A percentile compares a stretch with the other conserved stretches of the same genome.
phyloP scores from a whole-genome alignment of 352 stramenopile genomes.

The Peronosclerospora sorghi region DNA sequence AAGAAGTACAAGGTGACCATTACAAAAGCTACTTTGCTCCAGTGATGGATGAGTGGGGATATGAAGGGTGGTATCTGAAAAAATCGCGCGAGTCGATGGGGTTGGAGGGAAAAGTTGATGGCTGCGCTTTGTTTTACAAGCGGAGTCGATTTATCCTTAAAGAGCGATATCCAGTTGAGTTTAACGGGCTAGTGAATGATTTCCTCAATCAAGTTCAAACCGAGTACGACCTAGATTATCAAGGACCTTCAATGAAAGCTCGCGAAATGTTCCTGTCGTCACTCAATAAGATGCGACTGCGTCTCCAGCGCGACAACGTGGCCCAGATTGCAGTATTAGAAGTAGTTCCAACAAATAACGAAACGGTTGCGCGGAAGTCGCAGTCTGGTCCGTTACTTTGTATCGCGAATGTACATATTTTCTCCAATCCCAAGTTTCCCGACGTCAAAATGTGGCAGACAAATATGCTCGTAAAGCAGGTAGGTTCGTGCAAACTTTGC shows the following conservation, averaged over 20 bases:
- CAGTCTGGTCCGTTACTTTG: constrained; percentile 78
- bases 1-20: constrained; percentile 97
- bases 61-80: constrained; percentile 96
- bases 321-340: constrained; percentile 96
- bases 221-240: constrained; percentile 72
- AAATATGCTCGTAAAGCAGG: constrained; percentile 78
- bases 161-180: constrained; percentile 92
- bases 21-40: constrained; percentile 96
- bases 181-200: constrained; percentile 90
- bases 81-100: constrained; percentile 98
- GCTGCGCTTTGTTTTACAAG: constrained; percentile 98
- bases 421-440: constrained; percentile 96
- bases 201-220: constrained; percentile 59
- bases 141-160: constrained; percentile 81
- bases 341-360: constrained; percentile 76
- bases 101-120: constrained; percentile 94
- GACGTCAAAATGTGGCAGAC: constrained; percentile 99
- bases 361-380: constrained; percentile 35
- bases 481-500: constrained; percentile 5
- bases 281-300: constrained; percentile 53
- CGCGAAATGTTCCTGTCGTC: constrained; percentile 47
- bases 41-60: constrained; percentile 91
- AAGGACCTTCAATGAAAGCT: constrained; percentile 42
- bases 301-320: constrained; percentile 96
- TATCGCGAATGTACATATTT: constrained; percentile 97